Base-by-base conservation (phyloP, 257 asterid species). In the Gentiana straminea region DNA sequence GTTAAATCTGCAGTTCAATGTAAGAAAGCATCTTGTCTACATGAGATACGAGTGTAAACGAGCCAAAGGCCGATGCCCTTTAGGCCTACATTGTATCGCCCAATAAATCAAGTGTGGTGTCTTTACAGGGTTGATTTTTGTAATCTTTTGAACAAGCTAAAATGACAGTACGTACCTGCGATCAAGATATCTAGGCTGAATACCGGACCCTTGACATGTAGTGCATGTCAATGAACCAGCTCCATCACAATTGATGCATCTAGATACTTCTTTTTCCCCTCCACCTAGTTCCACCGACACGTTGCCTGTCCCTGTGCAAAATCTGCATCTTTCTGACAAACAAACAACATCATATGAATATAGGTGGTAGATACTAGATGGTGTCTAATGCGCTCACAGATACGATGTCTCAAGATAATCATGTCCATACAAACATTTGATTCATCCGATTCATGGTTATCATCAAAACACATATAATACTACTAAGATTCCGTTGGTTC, bases 171-270 rank as follows among this genome's bases (percentile, higher is more conserved):
- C 46, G 55, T 66, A 87, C 98, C 98, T 87, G 75, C 98, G 97
- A 64, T 91, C 98, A 49, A 91, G 98, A 65, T 91, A 91, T 7
- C 98, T 84, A 41, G 98, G 98, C 68, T 91, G 98, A 63, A 91
- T 87, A 69, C 98, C 98, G 52, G 81, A 87, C 61, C 98, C 98
- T 77, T 91, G 98, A 77, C 98, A 91, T 8, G 96, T 91, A 54
- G 98, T 84, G 93, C 98, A 91, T 2, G 98, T 84, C 73, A 87
- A 75, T 15, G 94, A 75, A 64, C 98, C 96, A 63, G 49, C 78
- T 35, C 93, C 93, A 0, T 91, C 90, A 66, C 98, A 91, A 33
- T 91, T 91, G 61, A 87, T 87, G 84, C 98, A 91, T 35, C 57
- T 56, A 2, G 98, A 87, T 47, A 83, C 90, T 73, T 91, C 95